Evolutionary conservation across 2,329 filamentous ascomycete species (phyloP).

Genomic region (Cytospora piceicola): DNA sequence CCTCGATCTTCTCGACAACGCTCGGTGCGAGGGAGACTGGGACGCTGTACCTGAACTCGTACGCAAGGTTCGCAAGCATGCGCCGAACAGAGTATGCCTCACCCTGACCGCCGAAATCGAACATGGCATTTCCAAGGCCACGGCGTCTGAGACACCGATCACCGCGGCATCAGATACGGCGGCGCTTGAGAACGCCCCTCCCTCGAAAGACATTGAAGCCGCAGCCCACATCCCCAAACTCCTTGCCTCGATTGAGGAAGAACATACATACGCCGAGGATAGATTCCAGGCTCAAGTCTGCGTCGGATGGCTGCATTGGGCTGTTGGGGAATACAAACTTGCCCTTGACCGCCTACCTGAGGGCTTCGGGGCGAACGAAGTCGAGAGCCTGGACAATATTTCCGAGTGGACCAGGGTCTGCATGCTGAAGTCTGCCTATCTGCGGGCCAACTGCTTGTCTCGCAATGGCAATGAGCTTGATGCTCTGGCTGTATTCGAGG

Average conservation of each 20-base stretch:
- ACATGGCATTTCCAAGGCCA: constrained; percentile 63
- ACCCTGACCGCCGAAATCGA: constrained; percentile 72
- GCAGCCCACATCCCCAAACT: constrained; percentile 54
- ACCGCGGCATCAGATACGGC: constrained; percentile 43
- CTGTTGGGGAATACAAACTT: constrained; percentile 67
- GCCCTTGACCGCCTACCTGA: constrained; percentile 66
- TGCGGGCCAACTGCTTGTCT: constrained; percentile 69
- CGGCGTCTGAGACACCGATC: constrained; percentile 46
- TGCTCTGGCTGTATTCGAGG: constrained; percentile 68
- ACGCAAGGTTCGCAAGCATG: constrained; percentile 93
- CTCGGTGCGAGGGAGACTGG: constrained; percentile 89
- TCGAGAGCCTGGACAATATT: constrained; percentile 57
- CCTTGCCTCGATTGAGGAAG: constrained; percentile 60
- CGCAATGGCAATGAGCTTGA: constrained; percentile 55
- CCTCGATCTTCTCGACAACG: constrained; percentile 79
- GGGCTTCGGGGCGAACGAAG: constrained; percentile 59
- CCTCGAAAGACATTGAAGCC: constrained; percentile 49
- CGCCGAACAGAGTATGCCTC: constrained; percentile 78
- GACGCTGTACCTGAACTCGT: constrained; percentile 83
- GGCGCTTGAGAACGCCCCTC: constrained; percentile 42
- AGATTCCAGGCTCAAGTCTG: constrained; percentile 81
- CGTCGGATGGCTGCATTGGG: constrained; percentile 84
- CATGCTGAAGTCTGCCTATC: constrained; percentile 75
- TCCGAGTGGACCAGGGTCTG: constrained; percentile 83
- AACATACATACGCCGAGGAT: constrained; percentile 58